Evolutionary conservation across 148 eudicot species (phyloP).

Genomic region (Cornus kousa): DNA sequence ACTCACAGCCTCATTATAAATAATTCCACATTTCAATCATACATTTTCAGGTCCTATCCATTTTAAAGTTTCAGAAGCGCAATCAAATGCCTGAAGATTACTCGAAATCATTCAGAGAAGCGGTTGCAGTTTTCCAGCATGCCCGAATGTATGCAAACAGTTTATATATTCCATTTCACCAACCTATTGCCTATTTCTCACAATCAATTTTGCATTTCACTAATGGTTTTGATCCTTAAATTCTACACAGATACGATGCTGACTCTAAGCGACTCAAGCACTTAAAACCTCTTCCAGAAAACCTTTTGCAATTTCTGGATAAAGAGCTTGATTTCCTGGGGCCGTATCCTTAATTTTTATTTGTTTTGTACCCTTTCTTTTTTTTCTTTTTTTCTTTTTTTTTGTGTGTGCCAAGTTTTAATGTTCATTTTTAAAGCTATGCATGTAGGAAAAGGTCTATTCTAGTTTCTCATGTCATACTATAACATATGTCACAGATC

Average conservation of each 20-base stretch:
- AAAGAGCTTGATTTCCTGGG: conserved; percentile 75
- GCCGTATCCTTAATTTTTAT: conserved; percentile 55
- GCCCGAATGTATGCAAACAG: conserved; percentile 54
- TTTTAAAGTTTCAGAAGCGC: conserved; percentile 55
- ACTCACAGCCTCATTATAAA: not conserved
- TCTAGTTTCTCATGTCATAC: not conserved
- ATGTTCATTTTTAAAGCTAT: not conserved
- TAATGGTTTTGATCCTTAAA: not conserved
- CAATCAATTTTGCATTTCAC: not conserved
- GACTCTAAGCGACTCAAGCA: conserved; percentile 47
- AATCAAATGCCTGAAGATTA: conserved; percentile 73
- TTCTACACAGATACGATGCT: conserved; percentile 53
- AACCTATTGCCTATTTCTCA: not conserved
- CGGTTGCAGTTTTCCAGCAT: conserved; percentile 79
- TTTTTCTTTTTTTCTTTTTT: no score
- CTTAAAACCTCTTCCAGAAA: conserved; percentile 50
- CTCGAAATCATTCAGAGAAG: conserved; percentile 56
- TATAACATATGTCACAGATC: no score
- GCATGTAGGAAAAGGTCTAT: not conserved
- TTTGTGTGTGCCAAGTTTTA: not conserved
- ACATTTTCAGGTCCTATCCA: conserved; percentile 60
- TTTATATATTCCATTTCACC: not conserved
- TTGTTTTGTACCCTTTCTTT: not conserved
- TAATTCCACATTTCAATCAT: not conserved
- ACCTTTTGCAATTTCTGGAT: conserved; percentile 45